Conservation (phyloP, 352 stramenopile genomes). For the Pythium oligandrum region DNA sequence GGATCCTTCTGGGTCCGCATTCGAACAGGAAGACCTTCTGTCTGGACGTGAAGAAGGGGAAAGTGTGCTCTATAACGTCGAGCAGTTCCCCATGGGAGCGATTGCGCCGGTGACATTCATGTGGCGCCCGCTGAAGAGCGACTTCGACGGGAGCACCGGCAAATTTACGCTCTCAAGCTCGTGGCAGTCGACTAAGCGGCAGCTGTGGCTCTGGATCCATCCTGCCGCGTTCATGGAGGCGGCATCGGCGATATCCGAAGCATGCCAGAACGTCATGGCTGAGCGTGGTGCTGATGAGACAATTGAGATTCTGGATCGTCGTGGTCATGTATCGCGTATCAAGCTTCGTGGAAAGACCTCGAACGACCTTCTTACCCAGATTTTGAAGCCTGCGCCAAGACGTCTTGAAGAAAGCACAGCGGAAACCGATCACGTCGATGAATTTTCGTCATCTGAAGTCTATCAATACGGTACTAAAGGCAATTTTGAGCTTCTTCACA, state of each 20-base stretch:
- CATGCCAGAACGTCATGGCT: constrained; percentile 39
- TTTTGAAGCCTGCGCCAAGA: neutral
- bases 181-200: constrained; percentile 44
- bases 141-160: constrained; percentile 15
- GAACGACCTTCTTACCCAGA: constrained; percentile 26
- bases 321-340: constrained; percentile 56
- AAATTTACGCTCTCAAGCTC: constrained; percentile 32
- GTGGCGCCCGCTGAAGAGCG: constrained; percentile 49
- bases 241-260: constrained; percentile 44
- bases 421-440: constrained; percentile 53
- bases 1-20: constrained; percentile 56
- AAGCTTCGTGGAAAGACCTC: constrained; percentile 55
- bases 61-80: constrained; percentile 48
- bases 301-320: constrained; percentile 64
- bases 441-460: constrained; percentile 19
- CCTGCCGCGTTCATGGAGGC: constrained; percentile 71
- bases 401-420: neutral
- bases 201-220: constrained; percentile 81
- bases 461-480: neutral
- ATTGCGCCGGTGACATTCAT: constrained; percentile 73
- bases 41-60: constrained; percentile 43
- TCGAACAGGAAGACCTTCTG: constrained; percentile 53
- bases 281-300: constrained; percentile 28
- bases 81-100: constrained; percentile 48
- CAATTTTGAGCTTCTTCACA: constrained; percentile 12